Percentiles rank a stretch among this genome's conserved stretches.
phyloP scores from a whole-genome alignment of 2,329 filamentous ascomycete species.

The Ophiostoma tasmaniense region DNA sequence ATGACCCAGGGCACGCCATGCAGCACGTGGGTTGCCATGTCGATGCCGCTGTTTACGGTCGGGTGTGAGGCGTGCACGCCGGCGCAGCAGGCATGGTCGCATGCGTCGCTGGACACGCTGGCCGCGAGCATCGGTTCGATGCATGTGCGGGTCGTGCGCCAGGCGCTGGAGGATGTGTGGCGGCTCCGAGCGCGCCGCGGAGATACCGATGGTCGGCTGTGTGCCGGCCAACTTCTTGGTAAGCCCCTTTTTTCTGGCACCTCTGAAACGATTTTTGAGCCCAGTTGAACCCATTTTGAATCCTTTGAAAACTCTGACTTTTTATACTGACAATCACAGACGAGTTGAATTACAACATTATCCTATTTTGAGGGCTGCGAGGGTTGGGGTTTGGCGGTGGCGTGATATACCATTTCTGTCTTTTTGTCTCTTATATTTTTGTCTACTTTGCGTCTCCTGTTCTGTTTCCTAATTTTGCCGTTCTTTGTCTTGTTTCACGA shows the following conservation, averaged over 20 bases:
- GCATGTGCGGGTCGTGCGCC: slow-evolving; percentile 12
- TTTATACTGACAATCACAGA: slow-evolving; percentile 3
- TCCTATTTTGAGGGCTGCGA: slow-evolving; percentile 12
- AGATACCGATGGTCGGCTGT: slow-evolving; percentile 9
- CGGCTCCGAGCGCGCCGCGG: slow-evolving; percentile 12
- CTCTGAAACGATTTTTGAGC: not conserved
- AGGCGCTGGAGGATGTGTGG: slow-evolving; percentile 13
- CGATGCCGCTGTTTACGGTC: slow-evolving; percentile 16
- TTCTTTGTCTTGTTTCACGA: not conserved
- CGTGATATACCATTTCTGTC: not conserved
- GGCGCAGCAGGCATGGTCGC: slow-evolving; percentile 16
- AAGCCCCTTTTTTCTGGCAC: not conserved
- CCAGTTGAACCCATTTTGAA: not conserved
- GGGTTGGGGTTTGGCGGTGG: not conserved
- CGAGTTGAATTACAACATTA: slow-evolving; percentile 15
- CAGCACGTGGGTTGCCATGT: slow-evolving; percentile 15
- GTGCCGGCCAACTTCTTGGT: slow-evolving; percentile 9
- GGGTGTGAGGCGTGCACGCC: slow-evolving; percentile 15
- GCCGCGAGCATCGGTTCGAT: slow-evolving; percentile 13
- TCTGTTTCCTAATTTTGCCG: too few species aligned
- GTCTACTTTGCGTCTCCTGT: not conserved
- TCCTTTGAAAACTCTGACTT: not conserved
- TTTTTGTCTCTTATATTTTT: not conserved
- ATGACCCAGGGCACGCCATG: slow-evolving; percentile 17
- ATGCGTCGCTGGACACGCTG: slow-evolving; percentile 9